Base-by-base conservation (phyloP, 1,284 basidiomycete genomes). In the Coniferiporia sulphurascens region DNA sequence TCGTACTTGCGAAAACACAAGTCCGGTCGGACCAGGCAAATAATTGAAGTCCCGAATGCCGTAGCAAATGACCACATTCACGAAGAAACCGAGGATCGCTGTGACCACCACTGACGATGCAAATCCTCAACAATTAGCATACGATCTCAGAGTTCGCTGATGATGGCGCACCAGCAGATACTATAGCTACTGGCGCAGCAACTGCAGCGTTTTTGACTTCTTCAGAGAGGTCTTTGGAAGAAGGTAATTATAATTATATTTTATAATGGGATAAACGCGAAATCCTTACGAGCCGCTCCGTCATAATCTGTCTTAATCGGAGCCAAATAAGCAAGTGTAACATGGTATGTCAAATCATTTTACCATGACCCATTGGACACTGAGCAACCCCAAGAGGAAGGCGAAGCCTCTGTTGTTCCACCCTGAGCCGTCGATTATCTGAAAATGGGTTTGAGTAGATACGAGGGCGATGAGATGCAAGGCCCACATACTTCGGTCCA, bases 351-450 rank as follows among this genome's bases (percentile, higher is more conserved):
- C 7, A 3, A 53, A 34, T 32, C 19, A 6, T 7, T 50, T 50
- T 43, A 63, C 65, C 65, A 66, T 64, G 17, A 66, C 65, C 65
- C 65, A 66, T 53, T 64, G 63, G 9, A 66, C 65, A 52, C 65
- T 62, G 27, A 66, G 49, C 13, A 66, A n/a, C 3, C 65, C 65
- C n/a, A 66, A 54, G 22, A 66, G 50, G 52, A 66, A 64, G 9
- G 61, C 63, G 48, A 66, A 66, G 12, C 63, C 63, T 6, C 48
- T 55, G 46, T 65, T 65, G 43, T 54, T 55, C 65, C 64, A 66
- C 12, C 65, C 65, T 13, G 64, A 64, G 15, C 57, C 52, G 63
- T 66, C 65, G 21, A 57, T 51, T 17, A 66, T 60, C 65, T 66
- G 19, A 19, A 13, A 5, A 32, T 10, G 21, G 15, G 15, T 41